Base-by-base conservation (phyloP, 352 stramenopile genomes). In the Pythium oligandrum region DNA sequence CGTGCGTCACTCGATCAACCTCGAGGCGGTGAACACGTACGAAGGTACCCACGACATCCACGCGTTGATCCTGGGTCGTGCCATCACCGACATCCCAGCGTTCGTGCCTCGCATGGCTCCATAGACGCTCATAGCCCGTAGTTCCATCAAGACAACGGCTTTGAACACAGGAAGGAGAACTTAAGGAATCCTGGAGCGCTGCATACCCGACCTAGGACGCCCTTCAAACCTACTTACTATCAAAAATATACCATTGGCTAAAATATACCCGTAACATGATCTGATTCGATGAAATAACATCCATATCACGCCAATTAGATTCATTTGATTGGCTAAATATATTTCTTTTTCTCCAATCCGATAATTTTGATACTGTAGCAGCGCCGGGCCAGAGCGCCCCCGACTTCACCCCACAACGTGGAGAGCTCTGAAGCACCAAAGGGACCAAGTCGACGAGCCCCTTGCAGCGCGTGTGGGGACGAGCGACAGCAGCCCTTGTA, bases 21-120 rank as follows among this genome's bases (percentile, higher is more conserved):
- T 99, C 40, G 97, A 99, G 71, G 95, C 96, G 26, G 97, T 99
- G 36, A 99, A 99, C 78, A 99, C 97, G 17, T 99, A 99, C 76
- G 97, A 99, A 75, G 97, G 97, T 47, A 99, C 97, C 31, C 96
- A 99, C 68, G 97, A 99, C 70, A 83, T 99, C 37, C 97, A 99
- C 70, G 96, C 96, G 39, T 78, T 99, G n/a, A 98, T 99, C 64
- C 78, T 99, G 4, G 97, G 97, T 30, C 80, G 95, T 17, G 94
- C 93, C 48, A 98, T 99, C 73, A 98, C 96, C 8, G 96, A 92
- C 17, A 93, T 99, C 49, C 86, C 92, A 30, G 73, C 92, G 6
- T 98, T 99, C 73, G 91, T 97, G 34, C 95, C 95, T 52, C 80
- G 78, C 51, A 75, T 76, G 64, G 78, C 82, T 52, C 74, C 73